Percentiles rank a stretch among this genome's conserved stretches.
Conservation (phyloP, 208 protist genomes). For the Leishmania aethiopica region DNA sequence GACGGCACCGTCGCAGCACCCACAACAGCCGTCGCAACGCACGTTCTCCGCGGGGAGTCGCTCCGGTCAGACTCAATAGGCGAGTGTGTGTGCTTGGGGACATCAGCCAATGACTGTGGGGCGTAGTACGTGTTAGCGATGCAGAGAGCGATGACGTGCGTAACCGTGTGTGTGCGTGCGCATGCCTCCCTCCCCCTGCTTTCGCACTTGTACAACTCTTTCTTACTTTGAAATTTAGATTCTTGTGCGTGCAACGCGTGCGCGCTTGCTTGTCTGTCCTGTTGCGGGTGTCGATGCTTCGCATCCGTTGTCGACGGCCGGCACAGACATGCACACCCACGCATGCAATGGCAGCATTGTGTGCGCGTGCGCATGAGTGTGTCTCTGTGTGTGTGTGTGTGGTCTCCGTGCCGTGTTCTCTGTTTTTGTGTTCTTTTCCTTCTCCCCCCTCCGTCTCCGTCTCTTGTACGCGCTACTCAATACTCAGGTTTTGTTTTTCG, state of each 20-base stretch:
- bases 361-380: neutral
- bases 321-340: neutral
- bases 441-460: neutral
- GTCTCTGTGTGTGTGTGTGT: neutral
- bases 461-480: neutral
- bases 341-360: neutral
- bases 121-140: neutral
- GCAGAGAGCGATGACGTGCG: neutral
- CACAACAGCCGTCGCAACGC: conserved; percentile 9
- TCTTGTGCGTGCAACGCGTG: neutral
- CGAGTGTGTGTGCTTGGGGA: neutral
- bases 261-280: neutral
- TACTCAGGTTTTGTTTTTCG: neutral
- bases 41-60: conserved; percentile 20
- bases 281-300: neutral
- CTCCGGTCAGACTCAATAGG: conserved; percentile 16
- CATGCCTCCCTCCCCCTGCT: neutral
- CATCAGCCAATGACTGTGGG: neutral
- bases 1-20: conserved; percentile 4
- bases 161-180: neutral
- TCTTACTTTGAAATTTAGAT: conserved; percentile 5
- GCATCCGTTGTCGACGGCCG: neutral
- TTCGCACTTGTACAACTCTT: conserved; percentile 2
- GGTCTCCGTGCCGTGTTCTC: neutral
- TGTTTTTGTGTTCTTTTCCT: neutral